Conservation (phyloP, 768 basidiomycete genomes). For the Tulasnella sp. region DNA sequence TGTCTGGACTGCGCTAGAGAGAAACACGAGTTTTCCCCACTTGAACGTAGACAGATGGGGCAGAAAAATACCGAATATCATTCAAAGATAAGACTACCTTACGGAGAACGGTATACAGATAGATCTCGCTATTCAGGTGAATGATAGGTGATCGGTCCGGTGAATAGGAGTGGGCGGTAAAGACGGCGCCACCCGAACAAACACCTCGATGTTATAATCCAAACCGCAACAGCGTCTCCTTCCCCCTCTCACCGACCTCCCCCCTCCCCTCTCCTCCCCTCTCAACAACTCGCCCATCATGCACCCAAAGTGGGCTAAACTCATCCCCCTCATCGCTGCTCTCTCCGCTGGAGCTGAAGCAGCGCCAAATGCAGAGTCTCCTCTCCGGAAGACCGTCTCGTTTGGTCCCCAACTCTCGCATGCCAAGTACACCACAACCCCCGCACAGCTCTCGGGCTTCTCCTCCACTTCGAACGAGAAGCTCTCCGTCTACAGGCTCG, state of each 20-base stretch:
- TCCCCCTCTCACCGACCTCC: constrained; percentile 12
- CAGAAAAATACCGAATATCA: neutral
- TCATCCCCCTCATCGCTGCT: neutral
- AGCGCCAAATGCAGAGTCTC: neutral
- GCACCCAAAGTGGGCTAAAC: constrained; percentile 8
- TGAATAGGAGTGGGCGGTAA: constrained; percentile 1
- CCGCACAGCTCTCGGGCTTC: constrained; percentile 43
- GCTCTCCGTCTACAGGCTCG: constrained; percentile 57
- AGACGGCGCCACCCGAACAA: neutral
- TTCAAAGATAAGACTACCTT: neutral
- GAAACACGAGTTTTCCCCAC: neutral
- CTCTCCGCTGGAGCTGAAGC: constrained; percentile 8
- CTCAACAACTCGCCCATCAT: neutral
- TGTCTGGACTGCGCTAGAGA: neutral
- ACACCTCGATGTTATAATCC: neutral
- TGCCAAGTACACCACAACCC: constrained; percentile 44
- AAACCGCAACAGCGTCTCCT: neutral
- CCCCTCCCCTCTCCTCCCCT: neutral
- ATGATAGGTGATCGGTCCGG: neutral
- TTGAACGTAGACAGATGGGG: neutral
- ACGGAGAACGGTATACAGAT: neutral
- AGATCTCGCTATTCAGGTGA: neutral
- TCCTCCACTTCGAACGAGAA: constrained; percentile 35
- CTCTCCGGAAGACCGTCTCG: constrained; percentile 73
- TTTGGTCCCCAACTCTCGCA: constrained; percentile 81